phyloP scores from a whole-genome alignment of 352 stramenopile species.

The Globisporangium orthogonon region DNA sequence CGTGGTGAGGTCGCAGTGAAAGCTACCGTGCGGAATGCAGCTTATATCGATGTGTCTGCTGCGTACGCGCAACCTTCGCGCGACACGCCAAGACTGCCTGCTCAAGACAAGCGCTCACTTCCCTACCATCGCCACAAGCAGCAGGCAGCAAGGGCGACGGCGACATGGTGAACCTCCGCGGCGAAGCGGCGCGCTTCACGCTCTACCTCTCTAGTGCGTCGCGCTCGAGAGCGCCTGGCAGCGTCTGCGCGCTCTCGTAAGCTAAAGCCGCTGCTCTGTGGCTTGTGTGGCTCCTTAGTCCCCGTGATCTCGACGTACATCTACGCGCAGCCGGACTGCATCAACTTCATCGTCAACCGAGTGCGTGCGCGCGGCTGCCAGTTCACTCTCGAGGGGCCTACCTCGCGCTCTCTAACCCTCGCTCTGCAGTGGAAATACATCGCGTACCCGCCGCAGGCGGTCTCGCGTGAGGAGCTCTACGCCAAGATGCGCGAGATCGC shows the following conservation, averaged over 20 bases:
- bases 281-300: constrained; percentile 27
- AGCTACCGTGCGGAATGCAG: no score
- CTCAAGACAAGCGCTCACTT: constrained; percentile 5
- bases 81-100: not conserved
- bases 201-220: constrained; percentile 67
- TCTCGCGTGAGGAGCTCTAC: constrained; percentile 72
- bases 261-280: not conserved
- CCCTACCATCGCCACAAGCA: constrained; percentile 1
- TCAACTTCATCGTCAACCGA: constrained; percentile 67
- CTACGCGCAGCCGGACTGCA: constrained; percentile 83
- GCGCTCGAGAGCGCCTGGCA: not conserved
- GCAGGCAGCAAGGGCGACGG: constrained; percentile 14
- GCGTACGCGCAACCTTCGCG: not conserved
- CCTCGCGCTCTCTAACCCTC: not conserved
- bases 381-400: no score
- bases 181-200: constrained; percentile 60
- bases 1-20: not conserved
- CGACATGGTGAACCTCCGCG: constrained; percentile 50
- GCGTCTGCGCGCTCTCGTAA: not conserved
- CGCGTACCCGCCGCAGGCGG: constrained; percentile 68
- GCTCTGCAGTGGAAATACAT: constrained; percentile 80
- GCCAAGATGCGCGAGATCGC: constrained; percentile 70
- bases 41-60: not conserved
- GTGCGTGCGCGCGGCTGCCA: constrained; percentile 20
- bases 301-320: constrained; percentile 71